These are phyloP conservation scores for Schizopora paradoxa DNA, from an alignment of 1,284 basidiomycete genomes.

Conservation along the genomic window DNA sequence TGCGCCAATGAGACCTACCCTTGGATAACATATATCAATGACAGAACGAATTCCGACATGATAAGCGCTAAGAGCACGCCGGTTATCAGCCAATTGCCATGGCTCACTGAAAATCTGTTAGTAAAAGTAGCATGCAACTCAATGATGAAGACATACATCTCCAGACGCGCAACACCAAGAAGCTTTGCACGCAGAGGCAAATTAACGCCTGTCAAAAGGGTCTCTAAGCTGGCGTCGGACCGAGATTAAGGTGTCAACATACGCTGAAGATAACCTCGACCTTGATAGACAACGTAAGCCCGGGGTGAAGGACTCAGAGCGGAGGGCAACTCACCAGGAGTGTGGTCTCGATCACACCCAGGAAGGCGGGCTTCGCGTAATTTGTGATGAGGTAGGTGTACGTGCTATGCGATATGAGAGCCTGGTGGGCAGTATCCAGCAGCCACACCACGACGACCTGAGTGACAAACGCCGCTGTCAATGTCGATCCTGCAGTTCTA, in stretches of 20 bases:
- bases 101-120: conserved; percentile 1
- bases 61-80: not conserved
- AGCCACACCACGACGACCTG: conserved; percentile 5
- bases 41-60: conserved; percentile 1
- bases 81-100: conserved; percentile 3
- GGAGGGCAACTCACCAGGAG: not conserved
- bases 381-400: conserved; percentile 13
- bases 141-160: not conserved
- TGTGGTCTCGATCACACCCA: not conserved
- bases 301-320: not conserved
- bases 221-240: not conserved
- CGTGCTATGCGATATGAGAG: conserved; percentile 1
- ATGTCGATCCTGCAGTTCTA: no score
- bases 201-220: conserved; percentile 1
- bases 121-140: not conserved
- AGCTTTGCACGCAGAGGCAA: not conserved
- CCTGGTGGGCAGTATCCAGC: conserved; percentile 12
- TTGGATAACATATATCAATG: conserved; percentile 3
- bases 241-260: not conserved
- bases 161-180: conserved; percentile 8
- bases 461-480: no score
- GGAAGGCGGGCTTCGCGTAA: not conserved
- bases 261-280: not conserved
- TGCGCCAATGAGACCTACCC: not conserved
- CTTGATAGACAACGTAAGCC: no score